Evolutionary conservation across 1,139 yeast genomes (phyloP).

Genomic region (Eremothecium sinecaudum): DNA sequence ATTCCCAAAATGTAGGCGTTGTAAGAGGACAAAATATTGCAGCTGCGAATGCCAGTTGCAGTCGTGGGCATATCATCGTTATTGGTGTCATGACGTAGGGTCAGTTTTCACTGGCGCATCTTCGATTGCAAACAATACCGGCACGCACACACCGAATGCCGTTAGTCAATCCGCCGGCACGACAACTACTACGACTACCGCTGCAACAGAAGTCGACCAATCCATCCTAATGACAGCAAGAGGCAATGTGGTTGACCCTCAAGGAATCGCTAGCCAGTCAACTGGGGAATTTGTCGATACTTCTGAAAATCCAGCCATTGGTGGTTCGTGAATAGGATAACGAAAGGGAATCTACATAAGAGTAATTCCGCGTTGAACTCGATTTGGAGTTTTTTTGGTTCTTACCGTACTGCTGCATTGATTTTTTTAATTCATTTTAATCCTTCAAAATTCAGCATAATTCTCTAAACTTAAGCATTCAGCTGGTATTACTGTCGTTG

Average conservation of each 20-base stretch:
- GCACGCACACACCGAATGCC: conserved; percentile 21
- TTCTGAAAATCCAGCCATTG: conserved; percentile 2
- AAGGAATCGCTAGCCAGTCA: conserved; percentile 5
- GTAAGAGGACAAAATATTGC: conserved; percentile 92
- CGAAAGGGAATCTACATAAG: too few relatives aligned
- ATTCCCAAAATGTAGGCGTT: conserved; percentile 88
- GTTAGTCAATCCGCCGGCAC: conserved; percentile 9
- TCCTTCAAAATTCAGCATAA: too few relatives aligned
- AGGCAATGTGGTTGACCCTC: conserved; percentile 7
- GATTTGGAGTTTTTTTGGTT: too few relatives aligned
- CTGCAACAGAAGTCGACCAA: conserved; percentile 8
- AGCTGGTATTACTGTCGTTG: too few relatives aligned
- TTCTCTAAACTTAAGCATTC: too few relatives aligned
- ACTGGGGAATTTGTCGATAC: conserved; percentile 5
- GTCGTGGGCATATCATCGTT: conserved; percentile 89
- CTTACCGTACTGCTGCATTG: too few relatives aligned
- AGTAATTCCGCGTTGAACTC: too few relatives aligned
- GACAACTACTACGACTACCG: conserved; percentile 9
- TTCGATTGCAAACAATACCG: conserved; percentile 14
- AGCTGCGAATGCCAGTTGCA: conserved; percentile 82
- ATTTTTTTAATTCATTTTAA: too few relatives aligned
- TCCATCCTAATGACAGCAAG: conserved; percentile 7
- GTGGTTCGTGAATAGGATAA: conserved; percentile 3
- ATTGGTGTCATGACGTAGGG: conserved; percentile 59
- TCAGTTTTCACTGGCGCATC: conserved; percentile 12